phyloP scores from a whole-genome alignment of 495 filamentous ascomycete species.

The Penicillium lividum region DNA sequence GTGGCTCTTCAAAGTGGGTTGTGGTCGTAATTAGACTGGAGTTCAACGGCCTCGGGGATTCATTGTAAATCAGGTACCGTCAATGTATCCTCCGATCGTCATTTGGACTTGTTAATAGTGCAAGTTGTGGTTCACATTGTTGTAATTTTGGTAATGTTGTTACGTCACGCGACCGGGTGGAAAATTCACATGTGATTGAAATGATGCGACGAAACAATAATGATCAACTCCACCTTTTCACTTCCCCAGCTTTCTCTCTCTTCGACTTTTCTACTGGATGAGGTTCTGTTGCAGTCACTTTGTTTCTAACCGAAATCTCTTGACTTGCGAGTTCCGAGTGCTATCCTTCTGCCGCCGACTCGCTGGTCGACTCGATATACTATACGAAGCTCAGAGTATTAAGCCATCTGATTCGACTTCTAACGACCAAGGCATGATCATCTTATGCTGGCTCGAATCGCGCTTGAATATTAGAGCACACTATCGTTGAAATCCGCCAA shows the following conservation, averaged over 20 bases:
- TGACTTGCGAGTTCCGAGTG: not conserved
- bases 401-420: not conserved
- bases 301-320: not conserved
- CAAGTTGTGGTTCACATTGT: not conserved
- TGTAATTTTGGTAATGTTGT: constrained; percentile 36
- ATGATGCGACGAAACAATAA: constrained; percentile 1
- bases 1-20: not conserved
- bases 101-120: not conserved
- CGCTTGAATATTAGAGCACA: constrained; percentile 30
- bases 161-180: constrained; percentile 42
- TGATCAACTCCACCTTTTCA: constrained; percentile 16
- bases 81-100: not conserved
- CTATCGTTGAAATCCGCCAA: constrained; percentile 16
- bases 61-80: not conserved
- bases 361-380: not conserved
- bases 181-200: constrained; percentile 47
- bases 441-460: constrained; percentile 24
- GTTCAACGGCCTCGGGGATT: not conserved
- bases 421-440: constrained; percentile 39
- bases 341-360: not conserved
- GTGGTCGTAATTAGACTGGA: not conserved
- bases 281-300: too few species aligned
- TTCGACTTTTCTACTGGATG: not conserved
- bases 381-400: not conserved
- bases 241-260: constrained; percentile 27